phyloP scores from a whole-genome alignment of 352 stramenopile species.

The Pythium scleroteichum region DNA sequence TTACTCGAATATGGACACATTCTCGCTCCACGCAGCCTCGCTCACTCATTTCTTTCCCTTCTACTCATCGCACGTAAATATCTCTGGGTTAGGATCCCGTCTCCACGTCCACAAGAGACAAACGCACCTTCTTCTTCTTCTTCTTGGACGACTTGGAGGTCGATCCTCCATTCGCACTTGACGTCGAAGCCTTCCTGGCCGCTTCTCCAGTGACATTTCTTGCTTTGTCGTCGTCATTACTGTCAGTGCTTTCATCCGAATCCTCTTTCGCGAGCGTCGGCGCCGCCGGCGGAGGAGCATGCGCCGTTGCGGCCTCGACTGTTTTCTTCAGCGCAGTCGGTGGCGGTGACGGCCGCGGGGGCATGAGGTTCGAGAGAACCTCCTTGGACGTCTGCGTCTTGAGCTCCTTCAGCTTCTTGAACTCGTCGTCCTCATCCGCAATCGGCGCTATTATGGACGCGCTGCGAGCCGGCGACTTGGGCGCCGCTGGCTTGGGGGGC shows the following conservation, averaged over 20 bases:
- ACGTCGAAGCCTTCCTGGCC: slow-evolving; percentile 20
- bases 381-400: slow-evolving; percentile 13
- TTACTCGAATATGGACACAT: too few species aligned
- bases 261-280: slow-evolving; percentile 4
- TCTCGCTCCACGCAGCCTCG: not conserved
- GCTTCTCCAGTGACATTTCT: slow-evolving; percentile 29
- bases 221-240: slow-evolving; percentile 38
- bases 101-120: too few species aligned
- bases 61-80: slow-evolving; percentile 10
- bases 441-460: not conserved
- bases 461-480: slow-evolving; percentile 24
- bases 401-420: slow-evolving; percentile 5
- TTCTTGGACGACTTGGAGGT: slow-evolving; percentile 60
- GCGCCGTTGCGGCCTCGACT: not conserved
- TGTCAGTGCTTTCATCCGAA: slow-evolving; percentile 26
- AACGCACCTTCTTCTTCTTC: slow-evolving; percentile 58
- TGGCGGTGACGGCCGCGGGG: slow-evolving; percentile 18
- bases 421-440: slow-evolving; percentile 5
- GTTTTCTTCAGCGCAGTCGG: slow-evolving; percentile 14
- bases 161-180: slow-evolving; percentile 31
- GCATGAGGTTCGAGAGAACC: slow-evolving; percentile 20
- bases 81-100: not conserved
- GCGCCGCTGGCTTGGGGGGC: slow-evolving; percentile 11
- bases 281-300: not conserved
- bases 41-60: slow-evolving; percentile 28